A percentile compares a stretch with the other conserved stretches of the same genome.
phyloP scores from a whole-genome alignment of 2,329 filamentous ascomycete species.

The Tolypocladium sp. region DNA sequence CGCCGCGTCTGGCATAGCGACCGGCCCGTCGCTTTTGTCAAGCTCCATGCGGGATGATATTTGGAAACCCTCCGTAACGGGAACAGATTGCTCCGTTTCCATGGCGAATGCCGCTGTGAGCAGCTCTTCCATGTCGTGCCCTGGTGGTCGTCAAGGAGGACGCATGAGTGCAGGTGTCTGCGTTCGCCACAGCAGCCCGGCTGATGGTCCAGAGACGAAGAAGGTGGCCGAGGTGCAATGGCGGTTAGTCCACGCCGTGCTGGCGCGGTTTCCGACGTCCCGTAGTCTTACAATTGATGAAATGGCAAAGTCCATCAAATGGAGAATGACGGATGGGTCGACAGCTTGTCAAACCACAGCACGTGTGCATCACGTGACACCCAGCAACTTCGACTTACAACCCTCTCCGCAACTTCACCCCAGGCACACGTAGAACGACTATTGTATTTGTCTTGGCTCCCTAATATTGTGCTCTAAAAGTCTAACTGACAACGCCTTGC shows the following conservation, averaged over 20 bases:
- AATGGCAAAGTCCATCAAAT: background rate
- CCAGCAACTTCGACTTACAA: too few relatives aligned
- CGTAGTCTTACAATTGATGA: background rate
- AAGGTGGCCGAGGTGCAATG: background rate
- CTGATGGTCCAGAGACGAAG: background rate
- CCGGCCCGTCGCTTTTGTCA: background rate
- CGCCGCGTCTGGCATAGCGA: background rate
- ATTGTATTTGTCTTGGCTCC: background rate
- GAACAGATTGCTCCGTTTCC: background rate
- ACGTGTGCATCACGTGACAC: background rate
- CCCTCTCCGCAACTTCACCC: background rate
- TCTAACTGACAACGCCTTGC: conserved; percentile 56
- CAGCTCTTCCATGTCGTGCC: background rate
- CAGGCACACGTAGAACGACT: background rate
- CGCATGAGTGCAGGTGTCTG: background rate
- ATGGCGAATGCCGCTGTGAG: background rate
- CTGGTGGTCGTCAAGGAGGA: background rate
- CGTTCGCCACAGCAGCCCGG: background rate
- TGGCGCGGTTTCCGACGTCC: background rate
- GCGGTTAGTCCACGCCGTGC: background rate
- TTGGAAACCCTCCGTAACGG: background rate
- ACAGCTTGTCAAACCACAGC: background rate
- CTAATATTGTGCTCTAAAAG: background rate
- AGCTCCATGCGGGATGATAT: background rate
- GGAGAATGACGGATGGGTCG: background rate